Evolutionary conservation across 805 yeast species (phyloP), one percentile per base, ranked within the genome.

Genomic region (Sugiyamaella qingdaonensis): DNA sequence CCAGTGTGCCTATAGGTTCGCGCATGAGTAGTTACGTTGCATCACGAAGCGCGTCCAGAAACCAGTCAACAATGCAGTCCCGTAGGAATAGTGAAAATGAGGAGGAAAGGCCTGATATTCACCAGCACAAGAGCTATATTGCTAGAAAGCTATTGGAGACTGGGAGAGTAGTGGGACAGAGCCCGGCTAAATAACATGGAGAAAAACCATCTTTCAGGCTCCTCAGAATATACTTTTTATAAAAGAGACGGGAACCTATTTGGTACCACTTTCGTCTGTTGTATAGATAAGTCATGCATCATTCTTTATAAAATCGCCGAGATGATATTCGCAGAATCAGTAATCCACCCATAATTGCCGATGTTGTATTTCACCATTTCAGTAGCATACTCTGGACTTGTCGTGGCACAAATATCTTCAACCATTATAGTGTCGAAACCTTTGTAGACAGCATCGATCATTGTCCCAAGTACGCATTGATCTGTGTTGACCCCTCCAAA

Each of bases 1-100:
- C 53, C 4, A 49, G 48, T 31, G 7, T 49, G 29, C 53, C 53
- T 8, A 33, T 46, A 8, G 43, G 53, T 3, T 49, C 53, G 4
- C 48, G 47, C 13, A 44, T 31, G n/a, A 44, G 16, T 24, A 44
- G 47, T 10, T 44, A 44, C 10, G 47, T 44, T 14, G 47, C 47
- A 44, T 44, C 47, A 7, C 16, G 53, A 41, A 35, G 24, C 16
- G 42, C 36, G 9, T 39, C 43, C 5, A 14, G 43, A 16, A 39
- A 39, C 21, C 43, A 13, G 4, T 49, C 53, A 11, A 27, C 51
- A 43, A 16, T 16, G 7, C 49, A 24, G 2, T 49, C 53, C 13
- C 31, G 53, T 16, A 2, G 47, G 2, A 44, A 44, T 44, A 44
- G 47, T 21, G 5, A 13, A n/a, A 10, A 19, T 7, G 8, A 4